Evolutionary conservation across 2,329 filamentous ascomycete species (phyloP).

Genomic region (Zymoseptoria pseudotritici): DNA sequence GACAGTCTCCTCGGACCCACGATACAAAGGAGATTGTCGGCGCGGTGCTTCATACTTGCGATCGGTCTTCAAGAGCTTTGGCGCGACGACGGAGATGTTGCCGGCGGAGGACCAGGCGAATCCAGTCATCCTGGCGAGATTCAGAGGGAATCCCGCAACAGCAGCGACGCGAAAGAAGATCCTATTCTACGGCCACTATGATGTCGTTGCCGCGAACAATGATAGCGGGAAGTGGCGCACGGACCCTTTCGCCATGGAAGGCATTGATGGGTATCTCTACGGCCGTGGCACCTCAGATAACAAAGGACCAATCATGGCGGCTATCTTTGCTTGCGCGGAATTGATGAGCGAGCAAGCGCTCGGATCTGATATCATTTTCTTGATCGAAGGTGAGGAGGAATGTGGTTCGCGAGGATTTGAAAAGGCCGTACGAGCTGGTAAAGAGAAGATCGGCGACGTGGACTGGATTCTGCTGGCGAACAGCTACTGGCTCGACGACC

Average conservation of each 20-base stretch:
- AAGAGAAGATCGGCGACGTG: slow-evolving; percentile 76
- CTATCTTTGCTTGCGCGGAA: slow-evolving; percentile 87
- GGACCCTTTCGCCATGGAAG: slow-evolving; percentile 83
- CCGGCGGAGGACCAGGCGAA: slow-evolving; percentile 71
- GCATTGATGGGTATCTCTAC: slow-evolving; percentile 86
- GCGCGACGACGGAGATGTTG: slow-evolving; percentile 84
- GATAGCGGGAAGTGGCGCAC: slow-evolving; percentile 75
- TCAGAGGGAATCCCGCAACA: slow-evolving; percentile 65
- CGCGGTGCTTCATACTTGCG: slow-evolving; percentile 86
- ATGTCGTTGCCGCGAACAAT: slow-evolving; percentile 85
- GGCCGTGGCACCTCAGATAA: slow-evolving; percentile 96
- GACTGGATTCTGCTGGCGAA: slow-evolving; percentile 95
- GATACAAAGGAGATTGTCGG: slow-evolving; percentile 85
- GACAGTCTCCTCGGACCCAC: slow-evolving; percentile 78
- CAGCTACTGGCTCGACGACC: slow-evolving; percentile 97
- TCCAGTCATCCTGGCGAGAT: slow-evolving; percentile 87
- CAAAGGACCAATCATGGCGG: slow-evolving; percentile 91
- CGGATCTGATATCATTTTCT: slow-evolving; percentile 80
- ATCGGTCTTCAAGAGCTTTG: slow-evolving; percentile 83
- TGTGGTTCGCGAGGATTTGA: slow-evolving; percentile 87
- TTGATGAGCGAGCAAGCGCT: slow-evolving; percentile 75
- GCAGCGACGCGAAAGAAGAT: slow-evolving; percentile 69
- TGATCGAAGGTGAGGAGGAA: slow-evolving; percentile 96
- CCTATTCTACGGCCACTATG: slow-evolving; percentile 96
- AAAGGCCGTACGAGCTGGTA: slow-evolving; percentile 70